Evolutionary conservation across 2,329 filamentous ascomycete genomes (phyloP), one percentile per base, ranked within the genome.

Genomic region (Ceratocystis destructans): DNA sequence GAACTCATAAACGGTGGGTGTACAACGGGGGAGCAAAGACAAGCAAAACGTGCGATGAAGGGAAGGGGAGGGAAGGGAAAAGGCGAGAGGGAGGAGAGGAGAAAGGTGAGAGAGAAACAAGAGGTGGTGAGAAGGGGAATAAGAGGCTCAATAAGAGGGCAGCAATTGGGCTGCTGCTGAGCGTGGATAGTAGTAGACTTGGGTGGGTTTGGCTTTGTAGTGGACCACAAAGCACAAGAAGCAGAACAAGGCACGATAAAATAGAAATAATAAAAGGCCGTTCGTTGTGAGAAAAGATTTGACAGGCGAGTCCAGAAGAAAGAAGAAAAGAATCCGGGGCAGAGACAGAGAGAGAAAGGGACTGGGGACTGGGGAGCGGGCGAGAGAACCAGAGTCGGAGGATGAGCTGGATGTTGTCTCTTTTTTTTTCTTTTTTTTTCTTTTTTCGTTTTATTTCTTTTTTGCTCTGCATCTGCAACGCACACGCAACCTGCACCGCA

Each of bases 1-100:
- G 55, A 28, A n/a, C 59, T 48, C 28, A 61, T 55, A 22, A 53
- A 59, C 48, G 28, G 25, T 25, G 31, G 50, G 22, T 25, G 22
- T 61, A 44, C 25, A 48, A 48, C 48, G 46, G n/a, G 46, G 5
- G 45, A 20, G 41, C 17, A 59, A 48, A 25, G 20, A 62, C 41
- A 62, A 22, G 57, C 33, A 64, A 20, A 48, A 61, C 28, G 53
- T 50, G 53, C 25, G 48, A 68, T 64, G 50, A 37, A 28, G 25
- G 48, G 59, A 28, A 15, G 17, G 20, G 25, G 31, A 53, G 28
- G n/a, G 53, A 33, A 53, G 53, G 53, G 22, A 46, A 62, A 45
- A 20, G 33, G 22, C 5, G 57, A 44, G 28, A 37, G 55, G 41
- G 31, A 64, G 55, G 53, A 33, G 3, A 28, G 59, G 25, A 46